phyloP scores from a whole-genome alignment of 1,284 basidiomycete genomes.

The Ceratobasidium sp. region DNA sequence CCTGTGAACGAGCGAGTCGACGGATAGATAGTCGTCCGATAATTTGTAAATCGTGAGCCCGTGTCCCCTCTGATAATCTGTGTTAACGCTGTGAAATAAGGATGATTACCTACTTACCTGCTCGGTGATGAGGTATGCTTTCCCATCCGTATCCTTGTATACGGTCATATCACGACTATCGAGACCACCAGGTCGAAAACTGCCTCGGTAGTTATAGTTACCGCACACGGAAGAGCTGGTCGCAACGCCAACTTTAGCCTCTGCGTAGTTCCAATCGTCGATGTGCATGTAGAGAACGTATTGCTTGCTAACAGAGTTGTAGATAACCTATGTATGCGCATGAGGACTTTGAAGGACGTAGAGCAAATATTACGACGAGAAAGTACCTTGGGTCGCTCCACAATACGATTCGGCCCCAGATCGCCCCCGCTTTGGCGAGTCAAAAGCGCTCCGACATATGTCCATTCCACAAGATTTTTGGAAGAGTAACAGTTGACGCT shows the following conservation, averaged over 20 bases:
- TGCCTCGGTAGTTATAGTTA: slow-evolving; percentile 45
- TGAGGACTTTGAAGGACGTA: background rate
- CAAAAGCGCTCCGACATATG: slow-evolving; percentile 47
- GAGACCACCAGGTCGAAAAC: slow-evolving; percentile 47
- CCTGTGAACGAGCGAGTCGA: slow-evolving; percentile 42
- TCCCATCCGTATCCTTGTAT: slow-evolving; percentile 48
- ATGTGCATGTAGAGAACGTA: slow-evolving; percentile 51
- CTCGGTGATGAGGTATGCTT: slow-evolving; percentile 48
- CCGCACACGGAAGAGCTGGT: slow-evolving; percentile 46
- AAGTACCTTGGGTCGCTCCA: slow-evolving; percentile 47
- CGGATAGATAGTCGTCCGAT: slow-evolving; percentile 46
- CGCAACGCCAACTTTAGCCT: slow-evolving; percentile 49
- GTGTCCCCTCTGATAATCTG: slow-evolving; percentile 36
- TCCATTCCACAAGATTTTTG: slow-evolving; percentile 48
- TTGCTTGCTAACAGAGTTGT: slow-evolving; percentile 40
- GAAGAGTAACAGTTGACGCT: slow-evolving; percentile 48
- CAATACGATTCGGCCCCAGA: slow-evolving; percentile 46
- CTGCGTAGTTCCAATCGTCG: slow-evolving; percentile 47
- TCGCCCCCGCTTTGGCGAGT: slow-evolving; percentile 45
- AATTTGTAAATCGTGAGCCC: slow-evolving; percentile 48
- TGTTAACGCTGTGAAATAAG: background rate
- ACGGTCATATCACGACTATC: slow-evolving; percentile 49
- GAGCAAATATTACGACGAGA: background rate
- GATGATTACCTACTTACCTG: slow-evolving; percentile 39
- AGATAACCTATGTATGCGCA: slow-evolving; percentile 39